These are phyloP conservation scores for Claviceps capensis DNA, from an alignment of 2,329 filamentous ascomycete species.

Conservation along the genomic window DNA sequence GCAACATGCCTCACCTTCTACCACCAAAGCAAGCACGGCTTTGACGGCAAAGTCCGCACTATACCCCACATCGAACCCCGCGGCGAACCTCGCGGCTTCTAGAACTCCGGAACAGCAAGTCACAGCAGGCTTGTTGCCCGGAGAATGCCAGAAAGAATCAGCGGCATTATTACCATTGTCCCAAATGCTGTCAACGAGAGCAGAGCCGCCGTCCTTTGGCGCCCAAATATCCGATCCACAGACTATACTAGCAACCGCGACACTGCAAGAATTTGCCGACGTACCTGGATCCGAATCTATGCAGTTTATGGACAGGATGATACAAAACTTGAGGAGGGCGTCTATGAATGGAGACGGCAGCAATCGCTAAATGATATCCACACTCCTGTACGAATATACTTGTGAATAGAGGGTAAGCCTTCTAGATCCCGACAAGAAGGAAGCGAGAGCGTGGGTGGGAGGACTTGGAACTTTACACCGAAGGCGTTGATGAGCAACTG, in stretches of 20 bases:
- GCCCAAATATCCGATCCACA: neutral
- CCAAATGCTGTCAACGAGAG: constrained; percentile 1
- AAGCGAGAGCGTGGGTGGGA: neutral
- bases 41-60: too few species aligned
- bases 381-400: neutral
- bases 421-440: neutral
- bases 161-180: constrained; percentile 1
- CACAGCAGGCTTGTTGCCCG: neutral
- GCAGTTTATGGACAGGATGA: constrained; percentile 38
- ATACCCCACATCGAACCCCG: too few species aligned
- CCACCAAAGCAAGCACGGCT: neutral
- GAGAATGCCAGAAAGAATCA: neutral
- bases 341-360: constrained; percentile 9
- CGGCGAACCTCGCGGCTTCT: constrained; percentile 8
- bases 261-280: constrained; percentile 24
- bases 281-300: constrained; percentile 30
- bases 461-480: neutral
- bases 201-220: neutral
- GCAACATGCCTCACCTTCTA: neutral
- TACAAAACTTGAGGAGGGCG: constrained; percentile 34
- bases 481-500: neutral
- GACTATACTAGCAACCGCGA: neutral
- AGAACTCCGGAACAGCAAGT: neutral
- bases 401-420: neutral
- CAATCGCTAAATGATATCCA: neutral